These are phyloP conservation scores for Aspergillus conjunctus DNA, from an alignment of 495 filamentous ascomycete genomes.

Conservation along the genomic window DNA sequence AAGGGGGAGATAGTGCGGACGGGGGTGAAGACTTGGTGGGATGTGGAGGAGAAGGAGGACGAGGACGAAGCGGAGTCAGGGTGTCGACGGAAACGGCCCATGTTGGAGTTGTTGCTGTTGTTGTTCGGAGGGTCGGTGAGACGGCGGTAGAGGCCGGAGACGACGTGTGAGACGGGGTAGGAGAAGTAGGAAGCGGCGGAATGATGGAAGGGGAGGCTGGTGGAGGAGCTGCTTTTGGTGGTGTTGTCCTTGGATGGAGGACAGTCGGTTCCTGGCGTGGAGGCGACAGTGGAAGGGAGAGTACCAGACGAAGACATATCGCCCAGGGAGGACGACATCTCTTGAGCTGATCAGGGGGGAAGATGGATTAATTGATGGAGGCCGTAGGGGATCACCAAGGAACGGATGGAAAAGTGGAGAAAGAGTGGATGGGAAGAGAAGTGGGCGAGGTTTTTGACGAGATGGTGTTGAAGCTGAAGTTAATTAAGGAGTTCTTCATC, in stretches of 20 bases:
- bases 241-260: conserved; percentile 28
- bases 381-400: too few relatives aligned
- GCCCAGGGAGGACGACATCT: conserved; percentile 22
- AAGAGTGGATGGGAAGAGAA: conserved; percentile 7
- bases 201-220: conserved; percentile 30
- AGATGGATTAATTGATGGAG: conserved; percentile 8
- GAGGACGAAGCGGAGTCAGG: conserved; percentile 27
- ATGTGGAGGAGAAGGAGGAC: conserved; percentile 30
- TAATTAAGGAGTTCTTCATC: background rate
- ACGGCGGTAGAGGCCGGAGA: conserved; percentile 55
- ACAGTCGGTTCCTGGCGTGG: conserved; percentile 38
- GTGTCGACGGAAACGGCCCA: conserved; percentile 22
- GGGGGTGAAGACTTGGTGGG: conserved; percentile 47
- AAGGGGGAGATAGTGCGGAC: conserved; percentile 60
- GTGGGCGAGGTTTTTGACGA: background rate
- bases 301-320: conserved; percentile 19
- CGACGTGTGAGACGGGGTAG: conserved; percentile 57
- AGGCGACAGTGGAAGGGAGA: conserved; percentile 34
- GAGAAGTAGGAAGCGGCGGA: conserved; percentile 54
- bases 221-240: conserved; percentile 17
- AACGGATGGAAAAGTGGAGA: conserved; percentile 4
- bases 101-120: conserved; percentile 24
- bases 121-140: conserved; percentile 47
- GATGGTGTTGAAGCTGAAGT: conserved; percentile 18
- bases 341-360: conserved; percentile 17